Conservation (phyloP, 768 basidiomycete species). For the Mycena crocata region DNA sequence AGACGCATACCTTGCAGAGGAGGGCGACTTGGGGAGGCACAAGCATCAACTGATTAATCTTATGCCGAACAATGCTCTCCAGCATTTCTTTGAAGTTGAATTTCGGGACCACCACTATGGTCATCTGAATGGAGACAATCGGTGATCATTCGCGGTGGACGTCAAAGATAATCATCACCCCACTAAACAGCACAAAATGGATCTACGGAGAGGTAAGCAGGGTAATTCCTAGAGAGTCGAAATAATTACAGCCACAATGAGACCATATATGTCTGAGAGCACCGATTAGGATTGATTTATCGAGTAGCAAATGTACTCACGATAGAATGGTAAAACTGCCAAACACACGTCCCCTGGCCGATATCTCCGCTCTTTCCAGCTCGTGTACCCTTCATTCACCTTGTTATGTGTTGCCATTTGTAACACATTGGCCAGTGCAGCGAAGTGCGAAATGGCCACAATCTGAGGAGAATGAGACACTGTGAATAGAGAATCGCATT, state of each 20-base stretch:
- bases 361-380: slow-evolving; percentile 49
- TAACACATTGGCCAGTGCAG: slow-evolving; percentile 53
- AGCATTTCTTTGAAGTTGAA: slow-evolving; percentile 55
- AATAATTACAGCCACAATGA: slow-evolving; percentile 7
- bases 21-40: slow-evolving; percentile 51
- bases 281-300: slow-evolving; percentile 51
- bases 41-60: slow-evolving; percentile 49
- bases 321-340: slow-evolving; percentile 51
- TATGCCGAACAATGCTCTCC: slow-evolving; percentile 53
- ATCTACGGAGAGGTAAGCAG: background rate
- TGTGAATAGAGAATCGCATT: background rate
- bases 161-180: background rate
- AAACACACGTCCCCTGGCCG: slow-evolving; percentile 53
- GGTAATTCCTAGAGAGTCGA: background rate
- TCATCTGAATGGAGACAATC: slow-evolving; percentile 34
- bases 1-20: slow-evolving; percentile 44
- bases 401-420: slow-evolving; percentile 49
- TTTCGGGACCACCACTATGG: slow-evolving; percentile 56
- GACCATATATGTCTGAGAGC: slow-evolving; percentile 13
- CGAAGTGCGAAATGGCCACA: slow-evolving; percentile 52
- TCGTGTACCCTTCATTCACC: slow-evolving; percentile 40
- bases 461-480: slow-evolving; percentile 31
- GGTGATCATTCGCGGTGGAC: background rate
- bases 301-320: slow-evolving; percentile 36
- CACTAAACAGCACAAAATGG: slow-evolving; percentile 18